Evolutionary conservation across 495 filamentous ascomycete species (phyloP), one percentile per base, ranked within the genome.

Genomic region (Daldinia decipiens): DNA sequence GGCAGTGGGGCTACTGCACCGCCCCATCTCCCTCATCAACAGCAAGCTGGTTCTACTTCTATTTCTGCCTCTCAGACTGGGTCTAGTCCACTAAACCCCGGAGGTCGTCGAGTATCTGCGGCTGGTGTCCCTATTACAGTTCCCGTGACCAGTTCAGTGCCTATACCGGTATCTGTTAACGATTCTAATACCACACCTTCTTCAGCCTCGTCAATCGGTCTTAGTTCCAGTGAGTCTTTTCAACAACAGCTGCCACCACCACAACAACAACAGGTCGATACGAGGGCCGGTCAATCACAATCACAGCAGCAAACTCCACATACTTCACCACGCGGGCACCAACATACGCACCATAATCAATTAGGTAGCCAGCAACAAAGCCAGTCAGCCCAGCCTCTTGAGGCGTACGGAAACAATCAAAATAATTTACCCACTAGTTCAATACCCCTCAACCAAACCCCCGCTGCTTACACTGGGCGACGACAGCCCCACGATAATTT

Each of bases 171-270:
- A 21, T 45, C 69, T 26, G 64, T 67, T 13, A 51, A 63, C 31
- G 68, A 74, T 38, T 62, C 77, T 53, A 78, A 75, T 71, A 77
- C 71, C 66, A 77, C 79, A 68, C 77, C 73, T 75, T 76, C 72
- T 62, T 80, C 81, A 82, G 81, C 80, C 82, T 83, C 78, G 79
- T 79, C 73, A 56, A 63, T 69, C 59, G 70, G 67, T 27, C 70
- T 83, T 74, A 79, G 80, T 78, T 81, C 82, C 55, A 82, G 77
- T 76, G 81, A 84, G 76, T 83, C 82, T 70, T 82, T 83, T 77
- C 80, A 78, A 19, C 70, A 71, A 26, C 66, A 56, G 53, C 32
- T 8, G 24, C 53, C 6, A 39, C 38, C 21, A 55, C 68, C 36
- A 59, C 45, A 59, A 58, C 67, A 67, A 40, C 47, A 64, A 50